Conservation (phyloP, 1,284 basidiomycete species). For the Calocybe gambosa region DNA sequence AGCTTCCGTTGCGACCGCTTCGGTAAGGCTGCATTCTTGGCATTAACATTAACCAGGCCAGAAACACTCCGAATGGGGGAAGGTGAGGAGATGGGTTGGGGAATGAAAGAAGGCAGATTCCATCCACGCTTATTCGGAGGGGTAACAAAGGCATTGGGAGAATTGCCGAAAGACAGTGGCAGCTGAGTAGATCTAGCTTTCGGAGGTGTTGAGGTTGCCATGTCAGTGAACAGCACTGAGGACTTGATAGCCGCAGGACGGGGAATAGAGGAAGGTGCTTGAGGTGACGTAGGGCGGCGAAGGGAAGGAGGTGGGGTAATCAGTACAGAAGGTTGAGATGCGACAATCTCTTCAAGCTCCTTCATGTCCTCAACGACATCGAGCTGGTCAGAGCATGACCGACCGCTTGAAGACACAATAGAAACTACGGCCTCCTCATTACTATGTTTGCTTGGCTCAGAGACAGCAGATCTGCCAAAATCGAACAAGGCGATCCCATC, state of each 20-base stretch:
- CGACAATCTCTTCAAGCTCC: background rate
- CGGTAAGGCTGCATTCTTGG: conserved; percentile 39
- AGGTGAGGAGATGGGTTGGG: conserved; percentile 41
- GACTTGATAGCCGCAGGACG: conserved; percentile 23
- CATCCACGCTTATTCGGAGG: conserved; percentile 46
- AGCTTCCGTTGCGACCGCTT: conserved; percentile 44
- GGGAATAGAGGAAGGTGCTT: conserved; percentile 45
- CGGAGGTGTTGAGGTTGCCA: conserved; percentile 21
- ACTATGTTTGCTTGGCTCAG: conserved; percentile 1
- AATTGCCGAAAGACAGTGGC: conserved; percentile 16
- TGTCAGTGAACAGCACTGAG: conserved; percentile 18
- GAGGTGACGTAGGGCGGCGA: conserved; percentile 19
- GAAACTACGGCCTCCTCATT: background rate
- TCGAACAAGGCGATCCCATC: conserved; percentile 26
- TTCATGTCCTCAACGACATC: background rate
- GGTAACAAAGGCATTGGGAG: conserved; percentile 27
- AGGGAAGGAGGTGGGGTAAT: conserved; percentile 20
- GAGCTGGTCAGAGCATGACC: background rate
- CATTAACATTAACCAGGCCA: conserved; percentile 22
- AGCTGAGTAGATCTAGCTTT: conserved; percentile 15
- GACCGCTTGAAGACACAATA: conserved; percentile 1
- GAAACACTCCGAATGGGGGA: conserved; percentile 25
- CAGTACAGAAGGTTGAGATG: conserved; percentile 4
- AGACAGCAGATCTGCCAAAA: conserved; percentile 28
- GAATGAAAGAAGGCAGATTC: conserved; percentile 43